Percentiles rank a stretch among this genome's conserved stretches.
phyloP scores from a whole-genome alignment of 1,284 basidiomycete species.

The Afroboletus lepidellus region DNA sequence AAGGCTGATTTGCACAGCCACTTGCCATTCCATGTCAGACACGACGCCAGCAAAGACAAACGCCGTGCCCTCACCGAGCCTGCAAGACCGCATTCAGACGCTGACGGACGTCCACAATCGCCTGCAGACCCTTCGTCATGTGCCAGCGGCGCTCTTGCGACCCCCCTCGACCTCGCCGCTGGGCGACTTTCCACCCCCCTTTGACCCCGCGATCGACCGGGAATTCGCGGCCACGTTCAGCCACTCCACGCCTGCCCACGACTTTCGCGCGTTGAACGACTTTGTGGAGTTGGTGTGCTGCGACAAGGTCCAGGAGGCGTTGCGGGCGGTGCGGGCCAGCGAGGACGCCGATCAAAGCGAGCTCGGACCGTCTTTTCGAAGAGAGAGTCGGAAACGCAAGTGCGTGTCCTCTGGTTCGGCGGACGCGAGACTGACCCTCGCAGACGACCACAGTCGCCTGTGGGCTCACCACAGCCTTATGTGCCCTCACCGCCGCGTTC shows the following conservation, averaged over 20 bases:
- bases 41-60: not conserved
- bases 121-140: constrained; percentile 43
- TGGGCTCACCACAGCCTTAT: constrained; percentile 57
- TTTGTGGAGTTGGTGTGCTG: constrained; percentile 46
- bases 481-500: constrained; percentile 40
- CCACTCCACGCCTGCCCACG: constrained; percentile 24
- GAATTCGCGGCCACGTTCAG: constrained; percentile 30
- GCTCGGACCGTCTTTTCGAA: constrained; percentile 42
- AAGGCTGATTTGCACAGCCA: constrained; percentile 21
- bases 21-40: constrained; percentile 4
- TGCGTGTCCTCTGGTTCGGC: constrained; percentile 27
- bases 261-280: constrained; percentile 45
- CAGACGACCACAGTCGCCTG: constrained; percentile 56
- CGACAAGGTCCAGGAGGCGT: constrained; percentile 52
- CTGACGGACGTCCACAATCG: constrained; percentile 46
- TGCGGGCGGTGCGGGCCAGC: constrained; percentile 50
- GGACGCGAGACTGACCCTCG: not conserved
- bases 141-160: constrained; percentile 43
- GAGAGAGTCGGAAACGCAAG: constrained; percentile 53
- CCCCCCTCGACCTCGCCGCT: constrained; percentile 28
- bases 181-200: constrained; percentile 27
- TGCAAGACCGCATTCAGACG: constrained; percentile 43
- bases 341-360: constrained; percentile 48
- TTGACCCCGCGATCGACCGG: constrained; percentile 30
- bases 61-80: constrained; percentile 7